Conservation (phyloP, 768 basidiomycete species). For the Lentinula detonsa region DNA sequence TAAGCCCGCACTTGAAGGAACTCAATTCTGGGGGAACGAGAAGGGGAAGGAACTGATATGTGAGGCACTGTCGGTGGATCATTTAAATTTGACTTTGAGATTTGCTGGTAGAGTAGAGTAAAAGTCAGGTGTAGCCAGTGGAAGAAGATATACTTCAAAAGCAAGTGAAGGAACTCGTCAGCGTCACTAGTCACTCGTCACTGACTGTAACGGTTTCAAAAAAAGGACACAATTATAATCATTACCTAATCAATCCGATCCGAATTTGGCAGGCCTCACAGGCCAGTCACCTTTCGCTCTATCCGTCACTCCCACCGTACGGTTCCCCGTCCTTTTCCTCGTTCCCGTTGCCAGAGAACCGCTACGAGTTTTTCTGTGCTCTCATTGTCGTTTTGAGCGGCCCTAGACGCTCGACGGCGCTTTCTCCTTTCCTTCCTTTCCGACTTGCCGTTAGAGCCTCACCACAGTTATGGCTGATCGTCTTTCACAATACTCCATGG, state of each 20-base stretch:
- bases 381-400: neutral
- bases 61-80: too few relatives aligned
- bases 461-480: slow-evolving; percentile 55
- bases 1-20: too few relatives aligned
- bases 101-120: too few relatives aligned
- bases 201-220: neutral
- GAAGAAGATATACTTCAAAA: too few relatives aligned
- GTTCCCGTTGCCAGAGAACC: neutral
- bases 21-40: too few relatives aligned
- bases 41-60: too few relatives aligned
- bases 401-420: neutral
- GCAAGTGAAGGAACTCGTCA: too few relatives aligned
- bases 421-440: slow-evolving; percentile 6
- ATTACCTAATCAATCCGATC: slow-evolving; percentile 2
- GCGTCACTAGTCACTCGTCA: too few relatives aligned
- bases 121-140: too few relatives aligned
- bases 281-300: neutral
- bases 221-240: neutral
- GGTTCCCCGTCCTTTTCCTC: neutral
- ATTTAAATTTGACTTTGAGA: too few relatives aligned
- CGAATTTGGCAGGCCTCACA: slow-evolving; percentile 1
- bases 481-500: slow-evolving; percentile 48
- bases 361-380: too few relatives aligned
- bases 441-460: slow-evolving; percentile 17
- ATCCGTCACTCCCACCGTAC: slow-evolving; percentile 4